These are phyloP conservation scores for Davidsoniella virescens DNA, from an alignment of 2,329 filamentous ascomycete genomes.

Conservation along the genomic window DNA sequence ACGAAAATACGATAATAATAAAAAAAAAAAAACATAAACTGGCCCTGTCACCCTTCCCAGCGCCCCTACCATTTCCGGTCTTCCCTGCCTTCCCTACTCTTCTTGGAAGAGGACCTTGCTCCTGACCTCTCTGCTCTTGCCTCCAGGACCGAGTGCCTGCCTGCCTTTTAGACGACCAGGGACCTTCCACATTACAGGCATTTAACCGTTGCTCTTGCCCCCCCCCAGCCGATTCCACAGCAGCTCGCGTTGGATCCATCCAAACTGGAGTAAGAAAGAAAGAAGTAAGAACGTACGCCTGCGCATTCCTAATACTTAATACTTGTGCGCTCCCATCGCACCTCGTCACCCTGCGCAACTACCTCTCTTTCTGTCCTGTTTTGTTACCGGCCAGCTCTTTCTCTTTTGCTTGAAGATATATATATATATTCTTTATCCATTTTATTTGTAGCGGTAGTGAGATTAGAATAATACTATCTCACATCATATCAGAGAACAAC, in stretches of 20 bases:
- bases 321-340: conserved; percentile 1
- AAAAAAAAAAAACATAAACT: background rate
- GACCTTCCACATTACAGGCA: background rate
- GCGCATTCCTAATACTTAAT: background rate
- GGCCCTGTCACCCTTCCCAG: background rate
- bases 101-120: background rate
- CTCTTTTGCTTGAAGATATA: background rate
- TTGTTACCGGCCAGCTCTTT: background rate
- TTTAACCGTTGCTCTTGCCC: conserved; percentile 4
- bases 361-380: background rate
- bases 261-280: no score
- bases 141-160: background rate
- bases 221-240: conserved; percentile 1
- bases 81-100: background rate
- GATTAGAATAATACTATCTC: no score
- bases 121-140: background rate
- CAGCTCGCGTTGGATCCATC: background rate
- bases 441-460: no score
- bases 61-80: no score
- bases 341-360: background rate
- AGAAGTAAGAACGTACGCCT: no score
- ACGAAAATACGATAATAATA: background rate
- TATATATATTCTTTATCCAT: no score
- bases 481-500: no score
- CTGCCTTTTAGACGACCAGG: background rate